Base-by-base conservation (phyloP, 2,329 filamentous ascomycete species). In the Reticulascus tulasneorum region DNA sequence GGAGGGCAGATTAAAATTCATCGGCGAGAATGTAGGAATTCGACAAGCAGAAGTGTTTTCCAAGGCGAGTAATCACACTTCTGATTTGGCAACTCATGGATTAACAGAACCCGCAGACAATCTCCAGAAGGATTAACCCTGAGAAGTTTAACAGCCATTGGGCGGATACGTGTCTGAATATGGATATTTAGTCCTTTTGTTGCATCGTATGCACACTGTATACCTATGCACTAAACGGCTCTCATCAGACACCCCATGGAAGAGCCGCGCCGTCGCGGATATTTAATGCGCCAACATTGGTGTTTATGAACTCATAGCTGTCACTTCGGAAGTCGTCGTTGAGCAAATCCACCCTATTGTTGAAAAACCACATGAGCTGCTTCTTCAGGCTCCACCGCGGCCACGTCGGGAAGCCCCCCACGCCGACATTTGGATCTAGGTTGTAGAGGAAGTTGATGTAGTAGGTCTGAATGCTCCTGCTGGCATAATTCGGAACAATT, bases 391-490 rank as follows among this genome's bases (percentile, higher is more conserved):
- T 52, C 64, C 66, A 71, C 37, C 60, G 44, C 1, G 68, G 67
- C 67, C 67, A 71, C 8, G 46, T 46, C n/a, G 52, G 49, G 23
- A 52, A 60, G 11, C 54, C 51, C 49, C 62, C 48, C 47, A 63
- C 46, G 41, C 64, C 75, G 16, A 66, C 58, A 49, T 90, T 90
- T 1, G 86, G 86, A 52, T 90, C 77, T 27, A 82, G 58, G 27
- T 79, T 76, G 55, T 86, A 73, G 7, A 89, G 50, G 52, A 91
- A 91, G 33, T 76, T 80, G 49, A 82, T 68, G 51, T 88, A 90
- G 57, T 89, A 90, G 1, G 72, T 74, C 38, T 81, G 73, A 28
- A 80, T 78, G 9, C 75, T 69, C 6, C 52, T 56, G 19, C 73
- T 73, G 3, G 81, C 80, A 38, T 81, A 75, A 53, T 85, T 79